A percentile compares a stretch with the other conserved stretches of the same genome.
Evolutionary conservation across 2,329 filamentous ascomycete species (phyloP).

Genomic region (Colletotrichum plurivorum): DNA sequence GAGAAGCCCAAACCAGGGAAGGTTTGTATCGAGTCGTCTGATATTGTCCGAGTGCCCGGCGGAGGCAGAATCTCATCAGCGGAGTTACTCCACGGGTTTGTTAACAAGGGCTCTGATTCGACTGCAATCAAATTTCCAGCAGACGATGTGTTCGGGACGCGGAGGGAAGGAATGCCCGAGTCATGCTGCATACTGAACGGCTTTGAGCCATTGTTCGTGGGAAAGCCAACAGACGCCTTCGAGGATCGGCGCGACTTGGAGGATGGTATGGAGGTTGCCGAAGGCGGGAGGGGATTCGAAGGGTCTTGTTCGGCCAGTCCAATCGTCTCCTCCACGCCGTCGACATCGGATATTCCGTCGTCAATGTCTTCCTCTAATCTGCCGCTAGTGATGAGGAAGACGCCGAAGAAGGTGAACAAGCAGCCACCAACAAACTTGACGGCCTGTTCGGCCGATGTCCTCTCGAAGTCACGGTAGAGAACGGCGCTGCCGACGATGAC

Average conservation of each 20-base stretch:
- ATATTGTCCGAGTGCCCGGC: slow-evolving; percentile 55
- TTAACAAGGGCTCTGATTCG: slow-evolving; percentile 57
- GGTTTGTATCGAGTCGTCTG: slow-evolving; percentile 52
- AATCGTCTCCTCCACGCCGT: slow-evolving; percentile 75
- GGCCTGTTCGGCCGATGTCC: slow-evolving; percentile 79
- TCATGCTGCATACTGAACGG: slow-evolving; percentile 53
- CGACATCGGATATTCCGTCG: slow-evolving; percentile 68
- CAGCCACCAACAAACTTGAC: slow-evolving; percentile 92
- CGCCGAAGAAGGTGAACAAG: slow-evolving; percentile 91
- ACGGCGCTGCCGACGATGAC: slow-evolving; percentile 96
- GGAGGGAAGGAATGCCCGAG: slow-evolving; percentile 53
- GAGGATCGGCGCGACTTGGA: slow-evolving; percentile 63
- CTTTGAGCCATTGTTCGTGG: slow-evolving; percentile 52
- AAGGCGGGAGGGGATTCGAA: slow-evolving; percentile 55
- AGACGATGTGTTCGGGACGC: slow-evolving; percentile 48
- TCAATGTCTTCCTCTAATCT: slow-evolving; percentile 72
- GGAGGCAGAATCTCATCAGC: slow-evolving; percentile 49
- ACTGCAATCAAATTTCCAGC: slow-evolving; percentile 50
- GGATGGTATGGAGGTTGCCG: slow-evolving; percentile 45
- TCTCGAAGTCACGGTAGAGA: slow-evolving; percentile 94
- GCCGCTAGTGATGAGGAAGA: slow-evolving; percentile 96
- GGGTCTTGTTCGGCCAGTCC: slow-evolving; percentile 69
- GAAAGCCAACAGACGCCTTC: slow-evolving; percentile 61
- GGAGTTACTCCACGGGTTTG: slow-evolving; percentile 60
- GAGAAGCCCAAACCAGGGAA: slow-evolving; percentile 43